Evolutionary conservation across 2,329 filamentous ascomycete genomes (phyloP).

Genomic region (Arthrinium phaeospermum): DNA sequence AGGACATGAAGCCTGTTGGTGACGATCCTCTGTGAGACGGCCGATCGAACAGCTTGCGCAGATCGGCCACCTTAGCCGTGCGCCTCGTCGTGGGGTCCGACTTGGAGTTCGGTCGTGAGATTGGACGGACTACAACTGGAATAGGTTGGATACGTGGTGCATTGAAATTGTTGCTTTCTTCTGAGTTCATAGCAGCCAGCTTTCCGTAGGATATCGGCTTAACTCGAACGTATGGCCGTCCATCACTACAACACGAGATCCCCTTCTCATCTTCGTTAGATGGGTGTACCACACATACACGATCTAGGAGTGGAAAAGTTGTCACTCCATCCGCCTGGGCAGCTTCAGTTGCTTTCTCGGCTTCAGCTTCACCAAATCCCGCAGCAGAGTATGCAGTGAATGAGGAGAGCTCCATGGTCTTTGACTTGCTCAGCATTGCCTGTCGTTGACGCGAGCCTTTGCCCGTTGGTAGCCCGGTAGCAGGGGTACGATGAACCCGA

Average conservation of each 20-base stretch:
- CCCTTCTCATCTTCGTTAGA: not conserved
- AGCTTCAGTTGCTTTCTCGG: not conserved
- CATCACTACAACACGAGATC: not conserved
- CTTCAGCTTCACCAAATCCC: conserved; percentile 17
- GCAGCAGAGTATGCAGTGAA: conserved; percentile 19
- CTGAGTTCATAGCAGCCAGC: not conserved
- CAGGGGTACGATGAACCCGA: conserved; percentile 9
- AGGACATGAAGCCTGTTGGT: not conserved
- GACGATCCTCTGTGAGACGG: conserved; percentile 27
- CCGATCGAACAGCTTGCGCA: conserved; percentile 38
- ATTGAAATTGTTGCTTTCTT: not conserved
- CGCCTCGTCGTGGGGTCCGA: not conserved
- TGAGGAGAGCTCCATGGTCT: conserved; percentile 10
- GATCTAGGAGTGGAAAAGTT: not conserved
- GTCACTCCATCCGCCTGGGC: not conserved
- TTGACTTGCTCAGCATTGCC: not conserved
- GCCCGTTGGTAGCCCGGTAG: conserved; percentile 23
- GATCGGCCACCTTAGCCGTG: conserved; percentile 34
- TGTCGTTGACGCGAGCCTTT: conserved; percentile 24
- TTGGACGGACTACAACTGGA: not conserved
- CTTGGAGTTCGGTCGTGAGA: not conserved
- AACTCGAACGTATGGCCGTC: not conserved
- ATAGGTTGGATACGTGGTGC: not conserved
- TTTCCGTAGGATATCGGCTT: not conserved
- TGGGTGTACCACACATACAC: not conserved